Evolutionary conservation across 495 filamentous ascomycete species (phyloP), one percentile per base, ranked within the genome.

Genomic region (Endocarpon pusillum): DNA sequence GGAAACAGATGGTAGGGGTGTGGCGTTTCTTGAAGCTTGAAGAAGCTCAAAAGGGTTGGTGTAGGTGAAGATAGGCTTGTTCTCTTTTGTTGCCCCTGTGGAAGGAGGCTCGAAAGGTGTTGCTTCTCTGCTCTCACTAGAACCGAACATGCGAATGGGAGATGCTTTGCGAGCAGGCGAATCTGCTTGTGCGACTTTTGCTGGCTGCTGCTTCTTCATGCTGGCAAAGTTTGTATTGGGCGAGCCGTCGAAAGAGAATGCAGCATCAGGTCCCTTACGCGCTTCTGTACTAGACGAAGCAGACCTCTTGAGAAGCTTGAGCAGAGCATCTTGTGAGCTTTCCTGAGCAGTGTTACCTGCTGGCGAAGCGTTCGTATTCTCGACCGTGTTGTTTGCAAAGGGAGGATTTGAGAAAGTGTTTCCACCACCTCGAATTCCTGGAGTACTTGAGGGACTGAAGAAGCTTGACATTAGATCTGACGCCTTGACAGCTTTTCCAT

Each of bases 31-130:
- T 4, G 73, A 74, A 5, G 64, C 64, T 42, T 75, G 68, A 38
- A 76, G 66, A 19, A 84, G 49, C 20, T 83, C 79, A 39, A 87
- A 85, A 3, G 81, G 81, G 43, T 84, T 84, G 40, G 76, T 69
- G 48, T 82, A 81, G 19, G 69, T 81, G 55, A 87, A 87, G 18
- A 77, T 57, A 14, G 59, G n/a, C 48, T 45, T 22, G 42, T 38
- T 29, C 41, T 39, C 32, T 44, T 29, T 17, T 41, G 27, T 16
- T 36, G 31, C 21, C 7, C 12, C 14, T 8, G 15, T 17, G 4
- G 35, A 19, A 11, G 35, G 3, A 3, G 44, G 47, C 35, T 47
- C 48, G 37, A 51, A 58, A 32, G 39, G 46, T 22, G 42, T 43
- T 27, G 42, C 36, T 32, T 43, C 37, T 21, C 41, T 35, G 15